Evolutionary conservation across 257 asterid species (phyloP), one percentile per base, ranked within the genome.

Genomic region (Nicotiana knightiana): DNA sequence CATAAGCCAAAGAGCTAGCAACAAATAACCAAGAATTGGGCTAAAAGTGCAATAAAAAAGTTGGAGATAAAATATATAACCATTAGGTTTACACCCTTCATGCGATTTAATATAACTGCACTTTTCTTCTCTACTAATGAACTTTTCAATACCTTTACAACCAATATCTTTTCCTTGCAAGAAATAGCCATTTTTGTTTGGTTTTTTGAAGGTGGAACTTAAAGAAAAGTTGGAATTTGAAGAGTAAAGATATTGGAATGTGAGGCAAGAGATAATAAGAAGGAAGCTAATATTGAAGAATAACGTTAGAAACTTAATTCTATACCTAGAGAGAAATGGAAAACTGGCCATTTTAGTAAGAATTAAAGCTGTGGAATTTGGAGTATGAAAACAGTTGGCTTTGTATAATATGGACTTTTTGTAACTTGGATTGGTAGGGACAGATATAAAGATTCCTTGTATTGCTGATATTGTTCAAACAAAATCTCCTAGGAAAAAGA

Each of bases 1-100:
- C 12, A 85, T 32, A 11, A 87, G 83, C 86, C 90, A 87, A 4
- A 85, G 63, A 8, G 65, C 35, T 28, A 85, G 70, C 0, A 83
- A 46, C 12, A 33, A 1, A 35, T 82, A 84, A 0, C 87, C 90
- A 62, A 85, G 73, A 79, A 30, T 30, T 16, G 85, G 86, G 68
- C 77, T 82, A 68, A 82, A 84, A 28, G 78, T 79, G 87, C 88
- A 87, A 55, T 85, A 84, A 58, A 84, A 87, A 11, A 87, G 84
- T 48, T 85, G 76, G 26, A 85, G 63, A 55, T 87, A 87, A 63
- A 82, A 63, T 46, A 87, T 82, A 83, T 83, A 84, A 0, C 88
- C 87, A 51, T 82, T 37, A 24, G 88, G 67, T 55, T 84, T 81
- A 80, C 88, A 87, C n/a, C 81, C 83, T 39, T 61, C 9, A 78